phyloP scores from a whole-genome alignment of 257 asterid genomes.

The Forsythia suspensa region DNA sequence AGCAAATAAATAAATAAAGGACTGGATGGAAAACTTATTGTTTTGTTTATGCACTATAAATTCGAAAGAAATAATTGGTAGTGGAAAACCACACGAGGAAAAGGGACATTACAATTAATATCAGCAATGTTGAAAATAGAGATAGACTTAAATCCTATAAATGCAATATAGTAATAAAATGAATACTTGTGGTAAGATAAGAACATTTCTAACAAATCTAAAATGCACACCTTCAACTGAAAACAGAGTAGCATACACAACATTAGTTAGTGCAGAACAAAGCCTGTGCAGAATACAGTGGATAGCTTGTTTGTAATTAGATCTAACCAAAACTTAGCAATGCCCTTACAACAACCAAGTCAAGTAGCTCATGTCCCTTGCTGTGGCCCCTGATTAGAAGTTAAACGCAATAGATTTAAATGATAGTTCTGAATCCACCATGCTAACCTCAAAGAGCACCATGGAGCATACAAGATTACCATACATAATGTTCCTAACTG shows the following conservation, averaged over 20 bases:
- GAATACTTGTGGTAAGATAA: conserved; percentile 4
- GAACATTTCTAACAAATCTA: not conserved
- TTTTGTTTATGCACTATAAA: not conserved
- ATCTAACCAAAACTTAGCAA: not conserved
- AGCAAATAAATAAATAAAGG: not conserved
- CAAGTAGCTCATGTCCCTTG: not conserved
- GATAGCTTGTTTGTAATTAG: not conserved
- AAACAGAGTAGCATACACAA: not conserved
- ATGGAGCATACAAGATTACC: too few species aligned
- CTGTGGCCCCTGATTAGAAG: not conserved
- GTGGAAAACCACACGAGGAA: not conserved
- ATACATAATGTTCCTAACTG: not conserved
- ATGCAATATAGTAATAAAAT: not conserved
- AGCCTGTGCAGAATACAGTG: not conserved
- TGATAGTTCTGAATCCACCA: not conserved
- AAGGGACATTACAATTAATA: not conserved
- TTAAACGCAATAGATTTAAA: not conserved
- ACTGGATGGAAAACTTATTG: not conserved
- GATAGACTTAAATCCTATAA: conserved; percentile 5
- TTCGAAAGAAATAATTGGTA: not conserved
- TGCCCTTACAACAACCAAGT: not conserved
- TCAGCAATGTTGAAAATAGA: not conserved
- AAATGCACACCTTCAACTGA: not conserved
- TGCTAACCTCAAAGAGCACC: too few species aligned
- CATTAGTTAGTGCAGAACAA: not conserved